Evolutionary conservation across 2,329 filamentous ascomycete genomes (phyloP), one percentile per base, ranked within the genome.

Genomic region (Hysterium pulicare): DNA sequence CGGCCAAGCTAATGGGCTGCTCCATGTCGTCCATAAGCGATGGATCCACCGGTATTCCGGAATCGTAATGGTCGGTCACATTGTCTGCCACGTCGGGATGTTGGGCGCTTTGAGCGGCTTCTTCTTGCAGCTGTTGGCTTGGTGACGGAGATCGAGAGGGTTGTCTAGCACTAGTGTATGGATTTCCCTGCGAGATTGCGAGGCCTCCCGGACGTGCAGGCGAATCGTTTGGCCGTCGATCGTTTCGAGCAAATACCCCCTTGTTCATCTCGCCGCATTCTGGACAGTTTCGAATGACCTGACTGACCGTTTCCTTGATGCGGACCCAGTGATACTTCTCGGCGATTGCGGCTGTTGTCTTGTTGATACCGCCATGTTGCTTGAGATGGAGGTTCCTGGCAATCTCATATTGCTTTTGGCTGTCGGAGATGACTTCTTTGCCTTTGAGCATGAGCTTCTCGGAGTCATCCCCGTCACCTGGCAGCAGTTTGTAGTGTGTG

Each of bases 291-390:
- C 87, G 85, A 68, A 97, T 95, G 55, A 95, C 90, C 63, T 91
- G 84, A 63, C 86, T 93, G 48, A 96, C 93, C 1, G 91, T 97
- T 69, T 96, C 90, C 67, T 97, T 98, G 72, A 97, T 97, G 47
- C 91, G 82, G 36, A 94, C 90, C 93, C 93, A 98, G 70, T 97
- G 93, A 64, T 91, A 96, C 60, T 85, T 86, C 62, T 96, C 88
- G 9, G 91, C 89, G 58, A 98, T 95, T 16, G 83, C 86, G 16
- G 91, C 90, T 1, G 91, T 97, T 0, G 91, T 97, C 73, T 96
- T 96, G 75, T 98, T 98, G 75, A 97, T 97, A 39, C 93, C 93
- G 5, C 86, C 89, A 62, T 98, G 93, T 32, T 84, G 78, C 44
- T 75, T 69, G 40, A 82, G 75, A 68, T 98, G 93, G 28, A 90